These are phyloP conservation scores for Aaosphaeria arxii DNA, from an alignment of 2,329 filamentous ascomycete species.

Conservation along the genomic window DNA sequence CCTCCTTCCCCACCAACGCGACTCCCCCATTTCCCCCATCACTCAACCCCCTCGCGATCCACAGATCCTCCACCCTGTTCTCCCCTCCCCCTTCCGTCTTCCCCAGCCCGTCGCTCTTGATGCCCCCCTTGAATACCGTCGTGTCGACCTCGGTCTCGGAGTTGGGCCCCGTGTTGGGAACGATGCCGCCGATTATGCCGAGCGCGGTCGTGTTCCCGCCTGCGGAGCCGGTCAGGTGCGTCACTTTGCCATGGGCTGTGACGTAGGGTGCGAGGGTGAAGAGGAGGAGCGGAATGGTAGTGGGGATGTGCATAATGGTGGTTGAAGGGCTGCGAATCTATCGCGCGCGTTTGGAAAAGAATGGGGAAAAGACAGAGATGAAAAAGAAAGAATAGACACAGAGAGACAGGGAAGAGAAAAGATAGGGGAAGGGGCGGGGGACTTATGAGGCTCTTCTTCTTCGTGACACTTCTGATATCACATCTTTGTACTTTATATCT, in stretches of 20 bases:
- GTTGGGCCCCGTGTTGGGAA: conserved; percentile 43
- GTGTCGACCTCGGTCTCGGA: conserved; percentile 45
- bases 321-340: neutral
- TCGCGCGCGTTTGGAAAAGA: neutral
- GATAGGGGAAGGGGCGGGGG: neutral
- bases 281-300: neutral
- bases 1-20: conserved; percentile 39
- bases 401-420: neutral
- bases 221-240: conserved; percentile 25
- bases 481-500: neutral
- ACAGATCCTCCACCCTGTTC: conserved; percentile 25
- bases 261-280: conserved; percentile 6
- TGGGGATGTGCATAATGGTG: neutral
- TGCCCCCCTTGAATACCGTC: conserved; percentile 42
- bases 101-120: conserved; percentile 40
- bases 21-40: conserved; percentile 55
- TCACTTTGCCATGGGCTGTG: conserved; percentile 12
- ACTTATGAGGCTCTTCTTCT: neutral
- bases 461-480: neutral
- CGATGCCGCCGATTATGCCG: conserved; percentile 40
- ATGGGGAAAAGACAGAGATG: neutral
- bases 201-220: conserved; percentile 46
- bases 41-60: conserved; percentile 22
- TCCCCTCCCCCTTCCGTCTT: conserved; percentile 35
- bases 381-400: neutral